These are phyloP conservation scores for Chenopodium berlandieri DNA, from an alignment of 148 eudicot species.

Conservation along the genomic window DNA sequence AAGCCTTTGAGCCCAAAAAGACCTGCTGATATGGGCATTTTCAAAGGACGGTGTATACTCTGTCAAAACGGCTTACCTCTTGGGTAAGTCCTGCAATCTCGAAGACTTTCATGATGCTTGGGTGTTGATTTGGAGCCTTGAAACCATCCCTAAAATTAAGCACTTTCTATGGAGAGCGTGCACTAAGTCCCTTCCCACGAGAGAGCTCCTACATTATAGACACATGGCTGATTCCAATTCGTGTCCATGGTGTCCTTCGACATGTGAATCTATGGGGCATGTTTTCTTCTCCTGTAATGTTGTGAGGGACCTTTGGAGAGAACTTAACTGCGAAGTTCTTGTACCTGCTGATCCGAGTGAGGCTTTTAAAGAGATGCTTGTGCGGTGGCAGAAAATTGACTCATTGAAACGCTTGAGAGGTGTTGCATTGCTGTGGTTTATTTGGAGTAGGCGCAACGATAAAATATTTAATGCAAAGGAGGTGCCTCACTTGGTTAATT, in stretches of 20 bases:
- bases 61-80: background rate
- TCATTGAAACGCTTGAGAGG: too few relatives aligned
- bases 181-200: background rate
- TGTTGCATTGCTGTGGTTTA: too few relatives aligned
- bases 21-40: background rate
- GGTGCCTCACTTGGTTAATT: too few relatives aligned
- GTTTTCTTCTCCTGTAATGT: background rate
- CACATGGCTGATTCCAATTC: background rate
- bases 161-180: background rate
- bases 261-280: background rate
- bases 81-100: background rate
- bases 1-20: background rate
- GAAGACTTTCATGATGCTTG: background rate
- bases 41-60: background rate
- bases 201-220: background rate
- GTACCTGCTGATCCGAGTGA: background rate
- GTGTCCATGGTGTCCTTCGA: too few relatives aligned
- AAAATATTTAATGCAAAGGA: too few relatives aligned
- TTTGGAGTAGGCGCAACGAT: too few relatives aligned
- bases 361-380: too few relatives aligned
- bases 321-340: background rate
- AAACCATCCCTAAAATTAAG: background rate
- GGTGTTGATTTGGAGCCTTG: background rate
- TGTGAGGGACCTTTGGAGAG: background rate
- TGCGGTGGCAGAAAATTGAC: too few relatives aligned